Conservation (phyloP, 2,329 filamentous ascomycete species). For the Myriosclerotinia scirpicola region DNA sequence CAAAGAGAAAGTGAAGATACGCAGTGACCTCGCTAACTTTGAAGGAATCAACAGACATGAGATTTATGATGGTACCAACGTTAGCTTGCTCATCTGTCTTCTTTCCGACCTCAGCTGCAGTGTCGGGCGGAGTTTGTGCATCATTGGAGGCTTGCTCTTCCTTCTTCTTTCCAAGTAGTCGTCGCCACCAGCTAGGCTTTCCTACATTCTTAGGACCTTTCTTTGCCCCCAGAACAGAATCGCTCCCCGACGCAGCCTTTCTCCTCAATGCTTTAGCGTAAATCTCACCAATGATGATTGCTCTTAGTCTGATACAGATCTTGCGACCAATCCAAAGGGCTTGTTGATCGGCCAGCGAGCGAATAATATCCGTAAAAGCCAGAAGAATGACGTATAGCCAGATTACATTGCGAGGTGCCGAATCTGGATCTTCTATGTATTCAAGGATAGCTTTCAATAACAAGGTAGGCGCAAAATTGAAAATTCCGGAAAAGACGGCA, state of each 20-base stretch:
- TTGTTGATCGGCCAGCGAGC: constrained; percentile 73
- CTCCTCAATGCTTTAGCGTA: constrained; percentile 93
- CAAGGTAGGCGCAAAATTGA: constrained; percentile 89
- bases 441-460: constrained; percentile 88
- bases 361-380: constrained; percentile 76
- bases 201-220: constrained; percentile 47
- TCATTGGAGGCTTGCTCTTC: constrained; percentile 41
- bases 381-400: constrained; percentile 95
- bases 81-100: constrained; percentile 74
- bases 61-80: constrained; percentile 96
- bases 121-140: constrained; percentile 17
- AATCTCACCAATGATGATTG: constrained; percentile 95
- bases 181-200: constrained; percentile 49
- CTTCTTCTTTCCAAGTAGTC: constrained; percentile 52
- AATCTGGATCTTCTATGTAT: constrained; percentile 81
- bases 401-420: constrained; percentile 78
- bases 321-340: constrained; percentile 92
- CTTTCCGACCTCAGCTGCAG: constrained; percentile 31
- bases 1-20: constrained; percentile 95
- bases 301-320: constrained; percentile 87
- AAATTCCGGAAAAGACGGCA: constrained; percentile 75
- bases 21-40: constrained; percentile 94
- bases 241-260: constrained; percentile 77
- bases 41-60: constrained; percentile 99
- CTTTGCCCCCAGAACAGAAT: constrained; percentile 67